These are phyloP conservation scores for Iodosphaeria phyllophila DNA, from an alignment of 2,329 filamentous ascomycete genomes.

Conservation along the genomic window DNA sequence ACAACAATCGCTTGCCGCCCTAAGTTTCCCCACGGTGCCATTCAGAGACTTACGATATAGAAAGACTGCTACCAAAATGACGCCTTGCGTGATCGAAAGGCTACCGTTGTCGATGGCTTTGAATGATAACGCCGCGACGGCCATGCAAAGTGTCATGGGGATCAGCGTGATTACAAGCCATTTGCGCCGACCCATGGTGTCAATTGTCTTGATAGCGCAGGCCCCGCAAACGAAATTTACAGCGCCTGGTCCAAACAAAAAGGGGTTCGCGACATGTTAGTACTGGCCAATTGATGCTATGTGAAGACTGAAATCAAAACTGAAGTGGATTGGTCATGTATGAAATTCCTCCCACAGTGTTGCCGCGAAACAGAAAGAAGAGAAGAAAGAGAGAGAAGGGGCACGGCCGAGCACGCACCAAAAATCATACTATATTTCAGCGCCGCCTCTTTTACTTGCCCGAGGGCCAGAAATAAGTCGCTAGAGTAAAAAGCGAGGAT, in stretches of 20 bases:
- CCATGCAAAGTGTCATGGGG: constrained; percentile 22
- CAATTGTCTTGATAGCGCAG: constrained; percentile 20
- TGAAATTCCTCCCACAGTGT: too few relatives aligned
- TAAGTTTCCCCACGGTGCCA: not conserved
- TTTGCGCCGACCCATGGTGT: constrained; percentile 20
- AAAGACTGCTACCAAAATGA: constrained; percentile 16
- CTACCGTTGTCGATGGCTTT: not conserved
- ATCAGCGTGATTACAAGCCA: constrained; percentile 24
- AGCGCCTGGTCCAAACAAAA: constrained; percentile 14
- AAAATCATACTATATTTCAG: constrained; percentile 4
- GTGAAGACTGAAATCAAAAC: constrained; percentile 14
- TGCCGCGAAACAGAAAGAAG: too few relatives aligned
- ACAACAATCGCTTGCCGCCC: not conserved
- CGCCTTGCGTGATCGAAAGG: not conserved
- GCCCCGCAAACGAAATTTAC: constrained; percentile 23
- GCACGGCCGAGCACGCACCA: too few relatives aligned
- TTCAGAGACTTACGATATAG: constrained; percentile 12
- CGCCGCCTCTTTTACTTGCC: too few relatives aligned
- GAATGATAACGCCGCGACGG: constrained; percentile 17
- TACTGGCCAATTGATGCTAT: too few relatives aligned
- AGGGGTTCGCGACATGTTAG: too few relatives aligned
- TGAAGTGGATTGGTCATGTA: constrained; percentile 13
- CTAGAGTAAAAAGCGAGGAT: constrained; percentile 27
- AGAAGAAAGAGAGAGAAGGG: too few relatives aligned
- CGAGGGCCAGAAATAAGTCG: too few relatives aligned